Conservation (phyloP, 192 early-diverging fungal species). For the Umbelopsis vinacea region DNA sequence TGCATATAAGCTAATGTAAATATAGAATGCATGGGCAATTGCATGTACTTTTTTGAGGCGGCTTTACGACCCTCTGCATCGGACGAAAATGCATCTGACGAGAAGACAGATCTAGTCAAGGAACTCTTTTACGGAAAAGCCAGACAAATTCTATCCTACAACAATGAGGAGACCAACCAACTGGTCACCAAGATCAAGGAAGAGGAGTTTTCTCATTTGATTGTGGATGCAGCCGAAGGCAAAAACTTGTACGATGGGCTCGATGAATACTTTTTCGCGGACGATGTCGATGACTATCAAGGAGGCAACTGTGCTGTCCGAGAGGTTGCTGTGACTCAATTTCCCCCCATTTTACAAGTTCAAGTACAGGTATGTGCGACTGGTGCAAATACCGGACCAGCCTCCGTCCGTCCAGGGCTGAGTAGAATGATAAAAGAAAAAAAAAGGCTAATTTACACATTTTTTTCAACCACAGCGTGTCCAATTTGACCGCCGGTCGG, state of each 20-base stretch:
- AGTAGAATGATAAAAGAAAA: too few relatives aligned
- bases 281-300: slow-evolving; percentile 37
- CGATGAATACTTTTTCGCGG: slow-evolving; percentile 62
- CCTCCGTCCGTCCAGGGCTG: too few relatives aligned
- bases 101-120: slow-evolving; percentile 36
- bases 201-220: slow-evolving; percentile 53
- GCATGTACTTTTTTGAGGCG: slow-evolving; percentile 63
- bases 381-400: too few relatives aligned
- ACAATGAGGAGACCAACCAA: slow-evolving; percentile 40
- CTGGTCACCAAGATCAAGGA: slow-evolving; percentile 40
- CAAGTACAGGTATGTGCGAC: slow-evolving; percentile 68
- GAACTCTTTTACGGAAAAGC: slow-evolving; percentile 59
- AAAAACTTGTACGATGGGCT: slow-evolving; percentile 57
- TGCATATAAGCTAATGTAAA: background rate
- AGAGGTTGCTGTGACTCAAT: slow-evolving; percentile 51
- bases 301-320: slow-evolving; percentile 38
- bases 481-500: slow-evolving; percentile 62
- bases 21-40: slow-evolving; percentile 73
- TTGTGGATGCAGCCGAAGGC: slow-evolving; percentile 53
- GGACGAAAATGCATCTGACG: slow-evolving; percentile 9
- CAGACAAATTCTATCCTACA: slow-evolving; percentile 43
- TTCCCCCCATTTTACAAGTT: slow-evolving; percentile 74
- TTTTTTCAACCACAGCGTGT: slow-evolving; percentile 48
- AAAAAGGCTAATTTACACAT: background rate
- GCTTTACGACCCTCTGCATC: slow-evolving; percentile 52